These are phyloP conservation scores for Paramecium sonneborni DNA, from an alignment of 73 alveolate species.

Conservation along the genomic window DNA sequence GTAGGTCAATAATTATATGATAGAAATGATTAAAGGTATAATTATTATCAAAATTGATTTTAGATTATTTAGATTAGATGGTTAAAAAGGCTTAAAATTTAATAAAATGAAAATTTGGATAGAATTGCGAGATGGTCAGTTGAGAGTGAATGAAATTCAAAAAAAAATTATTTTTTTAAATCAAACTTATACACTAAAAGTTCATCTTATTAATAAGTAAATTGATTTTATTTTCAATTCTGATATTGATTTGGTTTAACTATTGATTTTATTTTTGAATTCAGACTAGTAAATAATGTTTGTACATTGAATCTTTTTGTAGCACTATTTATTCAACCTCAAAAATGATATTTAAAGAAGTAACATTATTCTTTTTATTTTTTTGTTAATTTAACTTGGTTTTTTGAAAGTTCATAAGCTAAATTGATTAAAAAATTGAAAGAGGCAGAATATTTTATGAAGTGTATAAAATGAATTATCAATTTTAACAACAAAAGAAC, in stretches of 20 bases:
- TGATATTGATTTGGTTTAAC: constrained; percentile 78
- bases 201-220: too few species aligned
- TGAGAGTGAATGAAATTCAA: not conserved
- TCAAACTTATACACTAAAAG: too few species aligned
- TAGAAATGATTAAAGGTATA: constrained; percentile 29
- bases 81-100: not conserved
- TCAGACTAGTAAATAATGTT: constrained; percentile 86
- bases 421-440: too few species aligned
- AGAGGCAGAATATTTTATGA: too few species aligned
- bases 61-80: not conserved
- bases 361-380: too few species aligned
- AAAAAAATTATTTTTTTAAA: not conserved
- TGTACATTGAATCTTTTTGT: constrained; percentile 81
- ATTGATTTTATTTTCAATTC: constrained; percentile 82
- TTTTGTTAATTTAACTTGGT: too few species aligned
- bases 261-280: constrained; percentile 74
- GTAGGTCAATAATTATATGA: not conserved
- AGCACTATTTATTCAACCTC: constrained; percentile 89
- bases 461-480: too few species aligned
- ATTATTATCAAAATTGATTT: not conserved
- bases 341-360: too few species aligned
- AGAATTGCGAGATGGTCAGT: not conserved
- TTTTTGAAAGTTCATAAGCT: too few species aligned
- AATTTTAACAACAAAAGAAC: too few species aligned
- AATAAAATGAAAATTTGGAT: not conserved